Evolutionary conservation across 2,329 filamentous ascomycete genomes (phyloP).

Genomic region (Alternaria solani): DNA sequence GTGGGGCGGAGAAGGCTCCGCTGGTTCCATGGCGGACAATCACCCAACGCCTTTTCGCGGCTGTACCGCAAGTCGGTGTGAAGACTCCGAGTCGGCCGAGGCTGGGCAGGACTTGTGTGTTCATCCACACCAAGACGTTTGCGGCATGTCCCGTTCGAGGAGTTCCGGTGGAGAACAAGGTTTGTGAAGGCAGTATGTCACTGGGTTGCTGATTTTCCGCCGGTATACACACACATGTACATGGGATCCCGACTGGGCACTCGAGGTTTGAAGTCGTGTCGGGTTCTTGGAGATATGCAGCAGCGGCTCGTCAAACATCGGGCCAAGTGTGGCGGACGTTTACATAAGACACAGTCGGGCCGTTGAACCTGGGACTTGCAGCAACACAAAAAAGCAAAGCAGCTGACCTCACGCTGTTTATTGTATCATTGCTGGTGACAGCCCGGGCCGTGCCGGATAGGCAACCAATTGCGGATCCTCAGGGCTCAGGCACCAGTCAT

Average conservation of each 20-base stretch:
- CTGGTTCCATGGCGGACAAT: neutral
- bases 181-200: neutral
- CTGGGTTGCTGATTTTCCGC: neutral
- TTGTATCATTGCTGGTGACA: slow-evolving; percentile 22
- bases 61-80: slow-evolving; percentile 4
- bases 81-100: neutral
- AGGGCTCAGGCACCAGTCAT: slow-evolving; percentile 10
- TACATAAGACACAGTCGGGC: neutral
- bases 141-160: neutral
- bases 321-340: neutral
- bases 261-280: neutral
- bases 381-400: neutral
- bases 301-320: neutral
- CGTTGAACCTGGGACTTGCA: neutral
- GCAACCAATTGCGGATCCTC: slow-evolving; percentile 15
- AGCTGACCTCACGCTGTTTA: slow-evolving; percentile 1
- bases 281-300: neutral
- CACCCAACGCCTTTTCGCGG: neutral
- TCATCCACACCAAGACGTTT: neutral
- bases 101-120: slow-evolving; percentile 1
- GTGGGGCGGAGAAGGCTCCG: slow-evolving; percentile 12
- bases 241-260: neutral
- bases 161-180: neutral
- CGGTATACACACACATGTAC: neutral
- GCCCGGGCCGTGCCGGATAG: slow-evolving; percentile 37